These are phyloP conservation scores for Wallemia ichthyophaga DNA, from an alignment of 1,284 basidiomycete genomes.

Conservation along the genomic window DNA sequence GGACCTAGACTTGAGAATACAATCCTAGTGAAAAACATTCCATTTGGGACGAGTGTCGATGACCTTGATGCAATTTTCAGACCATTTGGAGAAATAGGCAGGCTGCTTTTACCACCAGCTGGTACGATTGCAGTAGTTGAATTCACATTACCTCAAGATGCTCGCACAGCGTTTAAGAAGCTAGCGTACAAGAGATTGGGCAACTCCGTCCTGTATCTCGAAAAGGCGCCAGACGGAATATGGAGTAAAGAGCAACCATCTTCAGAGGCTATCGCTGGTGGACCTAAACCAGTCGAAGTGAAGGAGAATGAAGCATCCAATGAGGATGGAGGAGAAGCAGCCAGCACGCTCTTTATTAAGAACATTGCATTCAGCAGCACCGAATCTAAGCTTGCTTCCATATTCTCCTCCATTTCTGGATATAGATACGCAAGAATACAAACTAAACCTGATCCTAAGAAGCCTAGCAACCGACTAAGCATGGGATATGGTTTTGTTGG, in stretches of 20 bases:
- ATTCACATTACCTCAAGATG: constrained; percentile 38
- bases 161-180: constrained; percentile 41
- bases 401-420: constrained; percentile 46
- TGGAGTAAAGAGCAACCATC: constrained; percentile 13
- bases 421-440: constrained; percentile 74
- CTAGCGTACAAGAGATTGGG: constrained; percentile 68
- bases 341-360: constrained; percentile 71
- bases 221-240: constrained; percentile 63
- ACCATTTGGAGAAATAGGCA: constrained; percentile 38
- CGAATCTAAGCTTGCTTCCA: constrained; percentile 31
- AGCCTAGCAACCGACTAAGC: constrained; percentile 28
- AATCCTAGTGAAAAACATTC: constrained; percentile 88
- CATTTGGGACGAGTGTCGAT: constrained; percentile 50
- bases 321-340: constrained; percentile 23
- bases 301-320: neutral
- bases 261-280: constrained; percentile 2
- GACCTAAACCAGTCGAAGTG: neutral
- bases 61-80: constrained; percentile 52
- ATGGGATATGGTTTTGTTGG: constrained; percentile 96
- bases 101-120: constrained; percentile 62
- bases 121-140: constrained; percentile 86
- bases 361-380: constrained; percentile 80
- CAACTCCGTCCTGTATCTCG: constrained; percentile 67
- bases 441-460: constrained; percentile 61
- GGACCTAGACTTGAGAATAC: constrained; percentile 37